These are phyloP conservation scores for Hansenula sp. DNA, from an alignment of 1,139 yeast genomes.

Conservation along the genomic window DNA sequence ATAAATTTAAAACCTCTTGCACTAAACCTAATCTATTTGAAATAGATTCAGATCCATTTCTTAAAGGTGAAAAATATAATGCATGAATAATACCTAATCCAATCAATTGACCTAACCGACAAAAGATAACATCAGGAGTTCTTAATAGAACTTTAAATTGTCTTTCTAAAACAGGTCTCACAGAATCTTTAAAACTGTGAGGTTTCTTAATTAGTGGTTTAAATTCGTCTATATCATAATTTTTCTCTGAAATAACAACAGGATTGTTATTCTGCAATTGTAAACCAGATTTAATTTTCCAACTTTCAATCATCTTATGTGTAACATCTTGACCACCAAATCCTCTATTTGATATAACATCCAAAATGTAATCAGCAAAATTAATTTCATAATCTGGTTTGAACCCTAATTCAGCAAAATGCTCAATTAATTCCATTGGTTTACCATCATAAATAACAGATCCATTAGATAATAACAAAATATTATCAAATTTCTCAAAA, in stretches of 20 bases:
- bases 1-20: slow-evolving; percentile 70
- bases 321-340: not conserved
- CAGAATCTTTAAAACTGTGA: slow-evolving; percentile 35
- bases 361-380: slow-evolving; percentile 68
- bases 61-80: slow-evolving; percentile 68
- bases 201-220: slow-evolving; percentile 9
- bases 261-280: not conserved
- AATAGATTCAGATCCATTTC: slow-evolving; percentile 54
- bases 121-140: slow-evolving; percentile 57
- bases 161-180: slow-evolving; percentile 38
- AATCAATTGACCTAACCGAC: slow-evolving; percentile 64
- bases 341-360: slow-evolving; percentile 45
- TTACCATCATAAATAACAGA: slow-evolving; percentile 58
- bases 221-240: not conserved
- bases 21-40: slow-evolving; percentile 68
- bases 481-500: slow-evolving; percentile 59
- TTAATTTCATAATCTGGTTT: slow-evolving; percentile 49
- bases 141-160: slow-evolving; percentile 53
- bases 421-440: slow-evolving; percentile 34
- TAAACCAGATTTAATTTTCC: slow-evolving; percentile 26
- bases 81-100: slow-evolving; percentile 66
- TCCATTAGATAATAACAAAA: slow-evolving; percentile 68
- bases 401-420: slow-evolving; percentile 43
- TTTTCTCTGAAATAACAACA: slow-evolving; percentile 1
- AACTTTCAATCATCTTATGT: slow-evolving; percentile 29